These are phyloP conservation scores for Carnegiea gigantea DNA, from an alignment of 179 eudicot species.

Conservation along the genomic window DNA sequence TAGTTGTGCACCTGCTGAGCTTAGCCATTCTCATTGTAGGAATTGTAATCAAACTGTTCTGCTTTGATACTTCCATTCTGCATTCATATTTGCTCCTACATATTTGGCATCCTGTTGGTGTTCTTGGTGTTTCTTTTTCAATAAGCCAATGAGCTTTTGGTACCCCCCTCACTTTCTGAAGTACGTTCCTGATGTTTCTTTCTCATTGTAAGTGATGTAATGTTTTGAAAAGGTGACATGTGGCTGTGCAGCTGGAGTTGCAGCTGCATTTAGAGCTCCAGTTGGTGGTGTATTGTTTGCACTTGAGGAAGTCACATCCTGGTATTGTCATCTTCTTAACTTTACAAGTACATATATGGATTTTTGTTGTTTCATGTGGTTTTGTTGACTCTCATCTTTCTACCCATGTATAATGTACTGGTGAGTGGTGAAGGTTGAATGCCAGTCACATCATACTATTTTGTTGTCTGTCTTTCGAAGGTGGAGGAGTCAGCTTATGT, in stretches of 20 bases:
- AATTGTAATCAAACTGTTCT: neutral
- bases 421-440: neutral
- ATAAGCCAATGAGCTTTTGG: neutral
- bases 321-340: constrained; percentile 42
- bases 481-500: constrained; percentile 99
- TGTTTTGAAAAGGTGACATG: constrained; percentile 88
- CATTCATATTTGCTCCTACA: neutral
- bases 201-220: constrained; percentile 28
- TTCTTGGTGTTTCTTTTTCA: neutral
- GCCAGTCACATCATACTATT: neutral
- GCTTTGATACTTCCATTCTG: neutral
- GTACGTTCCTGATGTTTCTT: neutral
- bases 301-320: constrained; percentile 96
- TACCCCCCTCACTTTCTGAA: neutral
- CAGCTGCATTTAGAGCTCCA: constrained; percentile 99
- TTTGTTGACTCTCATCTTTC: constrained; percentile 5
- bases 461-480: constrained; percentile 37
- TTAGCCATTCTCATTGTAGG: neutral
- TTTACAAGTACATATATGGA: neutral
- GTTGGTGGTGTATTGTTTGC: constrained; percentile 98
- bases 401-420: neutral
- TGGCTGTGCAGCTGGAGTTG: constrained; percentile 99
- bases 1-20: neutral
- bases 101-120: neutral
- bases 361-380: neutral